These are phyloP conservation scores for Pseudocercospora pini-densiflorae DNA, from an alignment of 2,329 filamentous ascomycete genomes.

Conservation along the genomic window DNA sequence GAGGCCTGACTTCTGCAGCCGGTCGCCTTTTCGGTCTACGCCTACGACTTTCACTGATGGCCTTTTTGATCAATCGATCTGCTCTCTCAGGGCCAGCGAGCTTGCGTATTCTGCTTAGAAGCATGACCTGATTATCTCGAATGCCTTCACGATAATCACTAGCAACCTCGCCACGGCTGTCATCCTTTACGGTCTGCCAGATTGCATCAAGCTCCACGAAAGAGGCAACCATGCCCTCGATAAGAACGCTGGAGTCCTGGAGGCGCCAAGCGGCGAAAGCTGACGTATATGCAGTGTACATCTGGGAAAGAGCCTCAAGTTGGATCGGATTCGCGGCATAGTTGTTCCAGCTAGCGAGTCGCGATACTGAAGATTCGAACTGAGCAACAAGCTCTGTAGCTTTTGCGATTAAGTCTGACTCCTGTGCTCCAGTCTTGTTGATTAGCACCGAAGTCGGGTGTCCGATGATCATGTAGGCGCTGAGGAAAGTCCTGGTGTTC, in stretches of 20 bases:
- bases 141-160: slow-evolving; percentile 81
- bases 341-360: slow-evolving; percentile 68
- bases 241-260: slow-evolving; percentile 74
- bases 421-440: slow-evolving; percentile 72
- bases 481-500: slow-evolving; percentile 77
- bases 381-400: slow-evolving; percentile 75
- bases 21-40: slow-evolving; percentile 68
- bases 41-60: slow-evolving; percentile 72
- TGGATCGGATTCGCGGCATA: slow-evolving; percentile 69
- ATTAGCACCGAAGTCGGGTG: slow-evolving; percentile 79
- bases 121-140: slow-evolving; percentile 77
- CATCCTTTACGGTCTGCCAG: slow-evolving; percentile 80
- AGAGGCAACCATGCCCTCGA: slow-evolving; percentile 84
- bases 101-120: slow-evolving; percentile 79
- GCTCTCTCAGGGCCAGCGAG: slow-evolving; percentile 73
- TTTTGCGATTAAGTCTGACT: slow-evolving; percentile 75
- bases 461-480: slow-evolving; percentile 77
- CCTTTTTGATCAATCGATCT: slow-evolving; percentile 73
- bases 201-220: slow-evolving; percentile 85
- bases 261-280: slow-evolving; percentile 86
- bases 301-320: slow-evolving; percentile 66
- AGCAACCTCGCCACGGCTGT: slow-evolving; percentile 72
- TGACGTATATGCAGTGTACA: slow-evolving; percentile 75
- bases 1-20: slow-evolving; percentile 71
- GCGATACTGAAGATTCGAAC: slow-evolving; percentile 75